Base-by-base conservation (phyloP, 768 basidiomycete genomes). In the Panus rudis region DNA sequence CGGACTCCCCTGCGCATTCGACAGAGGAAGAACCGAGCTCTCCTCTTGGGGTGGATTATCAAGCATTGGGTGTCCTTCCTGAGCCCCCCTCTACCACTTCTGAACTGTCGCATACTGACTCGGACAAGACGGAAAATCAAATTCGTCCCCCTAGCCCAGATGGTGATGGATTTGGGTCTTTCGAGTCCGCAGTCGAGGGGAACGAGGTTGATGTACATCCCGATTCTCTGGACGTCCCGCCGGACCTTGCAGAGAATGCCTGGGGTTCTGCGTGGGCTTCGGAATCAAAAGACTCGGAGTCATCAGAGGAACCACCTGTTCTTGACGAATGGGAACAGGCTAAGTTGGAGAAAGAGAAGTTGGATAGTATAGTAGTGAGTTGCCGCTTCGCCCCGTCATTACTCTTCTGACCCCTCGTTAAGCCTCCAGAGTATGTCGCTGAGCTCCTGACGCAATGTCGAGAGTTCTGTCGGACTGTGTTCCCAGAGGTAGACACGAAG, bases 351-450 rank as follows among this genome's bases (percentile, higher is more conserved):
- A 81, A 84, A 52, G 73, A 73, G 49, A 71, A 69, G 46, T 68
- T 75, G 53, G 76, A 86, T 56, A 69, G 69, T 33, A 69, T 73
- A 56, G 78, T 86, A 57, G 86, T 87, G 84, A 68, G 28, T 25
- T 16, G 21, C 31, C 26, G 32, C 21, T 17, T 24, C 21, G 16
- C 7, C 12, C 34, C 33, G 19, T 40, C 17, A 33, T 28, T 49
- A 25, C 55, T 39, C 28, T 41, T 55, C 41, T 53, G 44, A 26
- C 49, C 45, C 50, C 41, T 53, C 39, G 41, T 37, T n/a, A 49
- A 89, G 86, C 82, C 84, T 24, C 81, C 84, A 39, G 78, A 84
- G 56, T 50, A 79, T n/a, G 60, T 89, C 37, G 68, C 73, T 6
- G 65, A 67, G 3, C 72, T 89, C 19, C 57, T 86, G 21, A 56